Conservation (phyloP, 108 stramenopile species). For the Nannochloropsis oceanica region DNA sequence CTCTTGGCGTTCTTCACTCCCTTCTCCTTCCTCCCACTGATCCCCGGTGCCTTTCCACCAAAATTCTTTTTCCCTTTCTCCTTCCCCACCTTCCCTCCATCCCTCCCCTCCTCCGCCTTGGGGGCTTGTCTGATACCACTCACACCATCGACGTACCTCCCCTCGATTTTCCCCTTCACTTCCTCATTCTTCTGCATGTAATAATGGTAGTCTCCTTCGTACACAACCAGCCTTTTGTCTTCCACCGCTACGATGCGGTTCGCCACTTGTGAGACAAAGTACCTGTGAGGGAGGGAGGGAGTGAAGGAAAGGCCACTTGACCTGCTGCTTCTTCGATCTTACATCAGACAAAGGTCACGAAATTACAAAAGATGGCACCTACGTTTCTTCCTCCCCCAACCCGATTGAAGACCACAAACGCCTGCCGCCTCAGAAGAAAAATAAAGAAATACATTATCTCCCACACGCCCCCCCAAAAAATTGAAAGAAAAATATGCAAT, state of each 20-base stretch:
- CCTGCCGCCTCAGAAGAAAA: too few species aligned
- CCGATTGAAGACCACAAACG: too few species aligned
- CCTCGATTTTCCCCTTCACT: conserved; percentile 58
- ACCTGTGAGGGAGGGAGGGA: conserved; percentile 9
- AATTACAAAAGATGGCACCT: too few species aligned
- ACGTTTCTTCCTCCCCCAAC: too few species aligned
- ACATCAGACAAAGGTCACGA: too few species aligned
- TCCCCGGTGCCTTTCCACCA: conserved; percentile 68
- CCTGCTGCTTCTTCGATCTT: too few species aligned
- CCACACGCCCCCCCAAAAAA: too few species aligned
- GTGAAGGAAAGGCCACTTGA: neutral
- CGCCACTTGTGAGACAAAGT: conserved; percentile 82
- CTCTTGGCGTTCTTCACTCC: conserved; percentile 96
- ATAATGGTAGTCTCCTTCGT: conserved; percentile 84
- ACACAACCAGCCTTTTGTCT: conserved; percentile 60
- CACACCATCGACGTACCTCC: conserved; percentile 23
- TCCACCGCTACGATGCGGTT: conserved; percentile 83
- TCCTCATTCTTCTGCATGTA: conserved; percentile 70
- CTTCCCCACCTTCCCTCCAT: conserved; percentile 44
- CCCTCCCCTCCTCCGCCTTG: conserved; percentile 38
- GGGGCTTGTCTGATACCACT: conserved; percentile 14
- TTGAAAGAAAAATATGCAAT: too few species aligned
- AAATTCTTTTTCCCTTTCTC: conserved; percentile 63
- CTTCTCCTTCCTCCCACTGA: conserved; percentile 69
- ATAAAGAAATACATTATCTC: too few species aligned